A percentile compares a stretch with the other conserved stretches of the same genome.
Evolutionary conservation across 495 filamentous ascomycete species (phyloP).

Genomic region (Penicillium taxi): DNA sequence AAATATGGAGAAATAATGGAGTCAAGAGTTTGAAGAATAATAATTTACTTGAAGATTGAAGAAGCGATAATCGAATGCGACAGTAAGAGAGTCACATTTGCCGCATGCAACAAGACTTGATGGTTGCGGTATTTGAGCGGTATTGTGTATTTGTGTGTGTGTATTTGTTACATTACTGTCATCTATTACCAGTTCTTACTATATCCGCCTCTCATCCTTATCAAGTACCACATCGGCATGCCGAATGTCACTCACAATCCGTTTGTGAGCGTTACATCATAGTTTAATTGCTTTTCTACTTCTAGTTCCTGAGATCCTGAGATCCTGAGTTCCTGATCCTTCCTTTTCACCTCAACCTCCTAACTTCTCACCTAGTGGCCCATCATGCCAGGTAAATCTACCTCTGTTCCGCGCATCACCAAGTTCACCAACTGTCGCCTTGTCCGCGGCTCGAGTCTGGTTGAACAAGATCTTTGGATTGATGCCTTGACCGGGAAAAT

Average conservation of each 20-base stretch:
- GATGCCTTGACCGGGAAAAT: conserved; percentile 68
- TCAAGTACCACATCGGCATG: conserved; percentile 22
- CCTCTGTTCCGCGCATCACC: conserved; percentile 47
- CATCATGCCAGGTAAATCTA: conserved; percentile 37
- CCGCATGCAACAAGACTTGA: no score
- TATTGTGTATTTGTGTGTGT: no score
- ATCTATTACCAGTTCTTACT: no score
- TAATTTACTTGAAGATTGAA: no score
- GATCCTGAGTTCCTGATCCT: neutral
- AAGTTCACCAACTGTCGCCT: conserved; percentile 79
- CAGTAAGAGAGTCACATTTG: no score
- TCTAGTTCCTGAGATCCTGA: conserved; percentile 5
- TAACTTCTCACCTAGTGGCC: neutral
- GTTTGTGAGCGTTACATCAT: conserved; percentile 20
- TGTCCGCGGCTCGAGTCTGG: conserved; percentile 51
- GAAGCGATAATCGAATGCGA: no score
- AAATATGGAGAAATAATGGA: no score
- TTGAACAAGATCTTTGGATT: conserved; percentile 72
- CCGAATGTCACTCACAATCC: conserved; percentile 17
- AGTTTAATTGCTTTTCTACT: conserved; percentile 1
- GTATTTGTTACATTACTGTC: no score
- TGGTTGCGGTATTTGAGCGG: no score
- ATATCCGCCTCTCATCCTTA: no score
- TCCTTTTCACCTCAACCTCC: conserved; percentile 1
- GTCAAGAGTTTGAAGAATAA: no score